Conservation (phyloP, 2,329 filamentous ascomycete species). For the Orbilia brochopaga region DNA sequence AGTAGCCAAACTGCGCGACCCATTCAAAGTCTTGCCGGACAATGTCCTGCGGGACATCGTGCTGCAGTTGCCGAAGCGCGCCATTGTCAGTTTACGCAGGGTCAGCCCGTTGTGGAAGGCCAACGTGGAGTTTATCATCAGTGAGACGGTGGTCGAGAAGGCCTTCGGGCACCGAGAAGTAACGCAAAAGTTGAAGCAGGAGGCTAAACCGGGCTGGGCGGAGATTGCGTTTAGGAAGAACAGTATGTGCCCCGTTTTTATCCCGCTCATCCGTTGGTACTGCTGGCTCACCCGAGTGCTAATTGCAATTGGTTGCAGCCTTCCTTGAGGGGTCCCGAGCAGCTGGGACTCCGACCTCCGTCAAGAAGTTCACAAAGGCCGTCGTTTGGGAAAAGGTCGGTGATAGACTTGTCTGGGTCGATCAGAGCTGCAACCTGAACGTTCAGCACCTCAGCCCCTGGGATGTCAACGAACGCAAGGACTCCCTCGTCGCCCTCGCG, state of each 20-base stretch:
- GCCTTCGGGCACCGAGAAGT: conserved; percentile 12
- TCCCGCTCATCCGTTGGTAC: neutral
- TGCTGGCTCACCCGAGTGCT: conserved; percentile 5
- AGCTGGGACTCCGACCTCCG: conserved; percentile 26
- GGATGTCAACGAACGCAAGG: conserved; percentile 45
- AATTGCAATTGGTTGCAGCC: conserved; percentile 5
- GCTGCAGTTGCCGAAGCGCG: conserved; percentile 28
- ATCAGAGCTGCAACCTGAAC: conserved; percentile 39
- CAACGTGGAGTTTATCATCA: conserved; percentile 44
- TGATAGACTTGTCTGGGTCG: conserved; percentile 45
- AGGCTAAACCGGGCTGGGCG: conserved; percentile 43
- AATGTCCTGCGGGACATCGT: conserved; percentile 44
- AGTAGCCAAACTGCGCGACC: conserved; percentile 10
- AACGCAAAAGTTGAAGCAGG: conserved; percentile 31
- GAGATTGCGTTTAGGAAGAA: conserved; percentile 48
- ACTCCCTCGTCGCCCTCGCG: conserved; percentile 40
- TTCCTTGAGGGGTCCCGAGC: conserved; percentile 31
- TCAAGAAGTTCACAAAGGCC: conserved; percentile 45
- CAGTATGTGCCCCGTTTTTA: conserved; percentile 20
- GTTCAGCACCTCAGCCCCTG: conserved; percentile 46
- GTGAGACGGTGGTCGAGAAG: conserved; percentile 23
- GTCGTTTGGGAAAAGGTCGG: conserved; percentile 40
- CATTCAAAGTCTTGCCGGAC: conserved; percentile 40
- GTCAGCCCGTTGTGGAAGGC: conserved; percentile 48
- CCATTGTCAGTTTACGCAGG: conserved; percentile 23